A percentile compares a stretch with the other conserved stretches of the same genome.
phyloP scores from a whole-genome alignment of 2,329 filamentous ascomycete genomes.

The Cordyceps militaris region DNA sequence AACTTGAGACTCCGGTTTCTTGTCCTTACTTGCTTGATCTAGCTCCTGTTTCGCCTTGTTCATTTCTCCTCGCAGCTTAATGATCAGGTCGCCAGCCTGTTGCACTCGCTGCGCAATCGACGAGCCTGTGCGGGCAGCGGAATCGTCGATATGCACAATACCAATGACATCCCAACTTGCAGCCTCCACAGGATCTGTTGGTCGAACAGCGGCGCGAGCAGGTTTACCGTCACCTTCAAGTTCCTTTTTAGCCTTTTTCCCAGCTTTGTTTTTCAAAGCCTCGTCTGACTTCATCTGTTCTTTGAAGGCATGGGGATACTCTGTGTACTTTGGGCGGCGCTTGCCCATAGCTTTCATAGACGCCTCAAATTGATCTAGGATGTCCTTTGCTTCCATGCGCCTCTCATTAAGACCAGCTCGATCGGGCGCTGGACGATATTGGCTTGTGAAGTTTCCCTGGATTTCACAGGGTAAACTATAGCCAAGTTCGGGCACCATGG shows the following conservation, averaged over 20 bases:
- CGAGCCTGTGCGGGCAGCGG: constrained; percentile 29
- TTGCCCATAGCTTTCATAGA: constrained; percentile 36
- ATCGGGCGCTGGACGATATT: constrained; percentile 33
- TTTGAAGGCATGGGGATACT: constrained; percentile 40
- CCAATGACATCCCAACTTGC: constrained; percentile 48
- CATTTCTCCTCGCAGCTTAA: constrained; percentile 40
- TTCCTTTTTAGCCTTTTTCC: constrained; percentile 38
- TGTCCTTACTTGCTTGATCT: constrained; percentile 37
- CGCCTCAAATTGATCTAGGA: constrained; percentile 35
- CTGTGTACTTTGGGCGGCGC: constrained; percentile 39
- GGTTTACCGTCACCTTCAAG: constrained; percentile 33
- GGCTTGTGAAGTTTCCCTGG: constrained; percentile 35
- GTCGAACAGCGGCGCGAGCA: constrained; percentile 37
- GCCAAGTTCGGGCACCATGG: constrained; percentile 32
- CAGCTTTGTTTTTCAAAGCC: constrained; percentile 38
- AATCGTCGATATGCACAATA: constrained; percentile 40
- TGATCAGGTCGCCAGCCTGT: constrained; percentile 43
- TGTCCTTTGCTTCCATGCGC: constrained; percentile 30
- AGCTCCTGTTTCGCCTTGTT: constrained; percentile 40
- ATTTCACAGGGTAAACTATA: constrained; percentile 37
- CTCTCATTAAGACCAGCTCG: constrained; percentile 36
- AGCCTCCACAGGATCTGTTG: constrained; percentile 38
- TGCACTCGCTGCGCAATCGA: constrained; percentile 42
- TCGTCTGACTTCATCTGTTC: constrained; percentile 41
- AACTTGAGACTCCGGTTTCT: constrained; percentile 29